A percentile compares a stretch with the other conserved stretches of the same genome.
Evolutionary conservation across 1,284 basidiomycete genomes (phyloP).

Genomic region (Cerioporus squamosus): DNA sequence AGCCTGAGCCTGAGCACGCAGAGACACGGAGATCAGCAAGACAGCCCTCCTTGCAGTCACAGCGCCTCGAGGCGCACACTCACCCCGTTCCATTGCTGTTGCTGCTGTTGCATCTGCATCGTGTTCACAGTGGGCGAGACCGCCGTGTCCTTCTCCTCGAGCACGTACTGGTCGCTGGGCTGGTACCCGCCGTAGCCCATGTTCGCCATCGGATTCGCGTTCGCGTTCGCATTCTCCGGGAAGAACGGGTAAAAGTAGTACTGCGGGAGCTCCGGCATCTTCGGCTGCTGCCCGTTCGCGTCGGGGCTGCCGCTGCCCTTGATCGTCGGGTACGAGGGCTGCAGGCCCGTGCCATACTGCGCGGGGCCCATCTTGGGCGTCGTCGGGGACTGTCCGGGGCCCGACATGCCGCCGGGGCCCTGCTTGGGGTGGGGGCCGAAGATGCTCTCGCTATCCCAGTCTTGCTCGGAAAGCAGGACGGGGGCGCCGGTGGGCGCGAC

Average conservation of each 20-base stretch:
- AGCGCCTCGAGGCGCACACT: not conserved
- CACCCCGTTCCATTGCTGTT: constrained; percentile 33
- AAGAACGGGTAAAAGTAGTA: constrained; percentile 71
- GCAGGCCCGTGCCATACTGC: constrained; percentile 25
- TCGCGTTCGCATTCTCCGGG: constrained; percentile 41
- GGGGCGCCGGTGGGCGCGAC: constrained; percentile 61
- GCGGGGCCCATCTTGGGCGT: constrained; percentile 34
- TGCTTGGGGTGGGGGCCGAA: constrained; percentile 21
- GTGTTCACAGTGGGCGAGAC: constrained; percentile 21
- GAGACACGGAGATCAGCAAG: no score
- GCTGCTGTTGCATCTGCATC: constrained; percentile 34
- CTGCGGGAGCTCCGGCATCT: constrained; percentile 59
- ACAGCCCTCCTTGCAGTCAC: not conserved
- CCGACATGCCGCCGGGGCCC: not conserved
- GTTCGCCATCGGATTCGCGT: constrained; percentile 45
- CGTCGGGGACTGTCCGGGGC: constrained; percentile 20
- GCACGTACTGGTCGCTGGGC: constrained; percentile 60
- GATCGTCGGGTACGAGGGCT: constrained; percentile 14
- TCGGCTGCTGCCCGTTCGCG: constrained; percentile 46
- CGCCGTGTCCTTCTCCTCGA: constrained; percentile 60
- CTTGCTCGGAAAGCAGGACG: constrained; percentile 65
- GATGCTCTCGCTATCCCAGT: constrained; percentile 65
- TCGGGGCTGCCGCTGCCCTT: constrained; percentile 21
- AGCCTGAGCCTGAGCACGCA: not conserved
- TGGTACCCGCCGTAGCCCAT: constrained; percentile 54